These are phyloP conservation scores for Gastrolobium villosum DNA, from an alignment of 306 rosid species.

Conservation along the genomic window DNA sequence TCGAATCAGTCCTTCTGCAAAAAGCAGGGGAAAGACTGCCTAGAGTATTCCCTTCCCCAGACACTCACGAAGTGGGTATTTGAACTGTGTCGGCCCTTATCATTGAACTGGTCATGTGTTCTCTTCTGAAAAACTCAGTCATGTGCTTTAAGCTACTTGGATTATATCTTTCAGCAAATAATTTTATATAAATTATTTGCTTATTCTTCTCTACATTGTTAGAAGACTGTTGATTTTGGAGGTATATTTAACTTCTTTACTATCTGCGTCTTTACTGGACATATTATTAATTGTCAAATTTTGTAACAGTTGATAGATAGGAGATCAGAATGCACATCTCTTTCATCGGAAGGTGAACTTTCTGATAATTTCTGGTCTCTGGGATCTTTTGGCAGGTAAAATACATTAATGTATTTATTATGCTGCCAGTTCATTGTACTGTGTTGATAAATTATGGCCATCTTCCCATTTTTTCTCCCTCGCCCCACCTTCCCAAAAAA, in stretches of 20 bases:
- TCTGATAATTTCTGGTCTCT: conserved; percentile 77
- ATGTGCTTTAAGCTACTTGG: conserved; percentile 7
- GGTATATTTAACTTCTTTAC: conserved; percentile 20
- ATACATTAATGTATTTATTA: conserved; percentile 34
- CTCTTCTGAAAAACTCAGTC: conserved; percentile 28
- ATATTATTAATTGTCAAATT: conserved; percentile 40
- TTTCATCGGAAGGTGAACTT: conserved; percentile 73
- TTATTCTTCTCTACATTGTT: neutral
- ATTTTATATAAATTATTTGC: conserved; percentile 29
- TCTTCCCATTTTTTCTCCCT: conserved; percentile 21
- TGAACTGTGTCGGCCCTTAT: no score
- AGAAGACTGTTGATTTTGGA: conserved; percentile 21
- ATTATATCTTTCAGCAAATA: conserved; percentile 12
- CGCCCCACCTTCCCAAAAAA: neutral
- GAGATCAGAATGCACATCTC: conserved; percentile 78
- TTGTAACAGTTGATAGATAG: conserved; percentile 68
- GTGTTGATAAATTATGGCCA: conserved; percentile 14
- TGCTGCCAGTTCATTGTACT: neutral
- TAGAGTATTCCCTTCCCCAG: no score
- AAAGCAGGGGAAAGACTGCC: no score
- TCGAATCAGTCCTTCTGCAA: no score
- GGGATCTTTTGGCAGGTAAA: conserved; percentile 68
- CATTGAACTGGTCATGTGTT: conserved; percentile 11
- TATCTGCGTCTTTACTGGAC: neutral
- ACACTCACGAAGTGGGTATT: no score